Conservation (phyloP, 495 filamentous ascomycete genomes). For the Daldinia bambusicola region DNA sequence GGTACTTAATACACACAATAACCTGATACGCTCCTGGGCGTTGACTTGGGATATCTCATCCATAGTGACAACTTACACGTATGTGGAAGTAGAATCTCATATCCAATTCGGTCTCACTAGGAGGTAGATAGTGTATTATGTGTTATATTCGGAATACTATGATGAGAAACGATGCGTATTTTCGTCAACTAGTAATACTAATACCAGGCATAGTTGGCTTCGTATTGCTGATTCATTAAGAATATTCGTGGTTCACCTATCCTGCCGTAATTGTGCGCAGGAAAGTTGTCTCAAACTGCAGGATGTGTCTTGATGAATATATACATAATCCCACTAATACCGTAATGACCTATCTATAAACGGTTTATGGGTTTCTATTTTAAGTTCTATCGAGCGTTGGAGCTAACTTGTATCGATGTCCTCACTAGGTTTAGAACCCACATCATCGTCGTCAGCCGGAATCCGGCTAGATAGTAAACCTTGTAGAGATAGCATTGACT, state of each 20-base stretch:
- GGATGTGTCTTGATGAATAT: background rate
- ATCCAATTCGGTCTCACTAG: too few relatives aligned
- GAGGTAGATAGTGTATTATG: too few relatives aligned
- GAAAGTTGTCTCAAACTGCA: background rate
- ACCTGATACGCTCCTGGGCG: too few relatives aligned
- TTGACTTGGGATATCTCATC: too few relatives aligned
- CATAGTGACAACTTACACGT: too few relatives aligned
- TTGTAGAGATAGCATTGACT: conserved; percentile 32
- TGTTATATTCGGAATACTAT: too few relatives aligned
- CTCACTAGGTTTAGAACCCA: background rate
- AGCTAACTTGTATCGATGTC: background rate
- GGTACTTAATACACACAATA: too few relatives aligned
- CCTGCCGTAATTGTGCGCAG: background rate
- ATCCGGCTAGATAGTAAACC: conserved; percentile 10
- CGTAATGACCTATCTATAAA: background rate
- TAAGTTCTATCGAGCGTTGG: background rate
- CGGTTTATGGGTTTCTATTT: background rate
- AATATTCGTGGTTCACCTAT: background rate
- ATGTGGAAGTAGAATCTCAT: too few relatives aligned
- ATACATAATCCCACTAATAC: background rate
- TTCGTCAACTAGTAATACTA: too few relatives aligned
- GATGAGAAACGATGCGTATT: too few relatives aligned
- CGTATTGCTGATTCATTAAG: too few relatives aligned
- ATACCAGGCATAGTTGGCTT: too few relatives aligned
- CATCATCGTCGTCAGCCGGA: background rate